Conservation (phyloP, 2,329 filamentous ascomycete species). For the Colletotrichum lindemuthianum region DNA sequence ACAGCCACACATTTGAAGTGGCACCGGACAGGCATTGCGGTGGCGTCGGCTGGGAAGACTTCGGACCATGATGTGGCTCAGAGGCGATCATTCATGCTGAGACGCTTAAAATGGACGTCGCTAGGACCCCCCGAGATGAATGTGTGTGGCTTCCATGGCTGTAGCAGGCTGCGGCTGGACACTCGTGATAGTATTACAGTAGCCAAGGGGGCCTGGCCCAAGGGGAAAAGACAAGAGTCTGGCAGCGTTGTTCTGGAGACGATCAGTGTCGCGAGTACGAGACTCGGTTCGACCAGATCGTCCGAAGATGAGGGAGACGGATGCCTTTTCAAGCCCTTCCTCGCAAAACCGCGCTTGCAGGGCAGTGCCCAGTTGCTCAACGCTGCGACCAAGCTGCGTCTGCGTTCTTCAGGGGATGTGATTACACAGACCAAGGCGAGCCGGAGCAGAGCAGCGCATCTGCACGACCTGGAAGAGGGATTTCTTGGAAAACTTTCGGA, state of each 20-base stretch:
- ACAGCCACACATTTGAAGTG: constrained; percentile 23
- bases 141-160: constrained; percentile 21
- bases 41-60: constrained; percentile 24
- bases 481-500: constrained; percentile 24
- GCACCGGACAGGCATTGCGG: constrained; percentile 19
- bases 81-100: constrained; percentile 34
- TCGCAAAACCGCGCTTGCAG: constrained; percentile 21
- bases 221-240: constrained; percentile 8
- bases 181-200: constrained; percentile 12
- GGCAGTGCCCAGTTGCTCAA: constrained; percentile 16
- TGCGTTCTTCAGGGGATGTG: constrained; percentile 27
- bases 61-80: constrained; percentile 33
- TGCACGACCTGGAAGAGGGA: constrained; percentile 9
- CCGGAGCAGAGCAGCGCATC: neutral
- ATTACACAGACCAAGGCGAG: constrained; percentile 18
- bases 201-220: constrained; percentile 9
- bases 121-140: constrained; percentile 12
- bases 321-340: constrained; percentile 4
- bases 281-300: constrained; percentile 33
- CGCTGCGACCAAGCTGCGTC: constrained; percentile 18
- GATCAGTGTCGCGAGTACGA: constrained; percentile 34
- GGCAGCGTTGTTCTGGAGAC: constrained; percentile 21
- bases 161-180: constrained; percentile 7
- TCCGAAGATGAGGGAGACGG: constrained; percentile 24
- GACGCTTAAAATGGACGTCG: constrained; percentile 11